Conservation (phyloP, 2,329 filamentous ascomycete genomes). For the Hansfordia pulvinata region DNA sequence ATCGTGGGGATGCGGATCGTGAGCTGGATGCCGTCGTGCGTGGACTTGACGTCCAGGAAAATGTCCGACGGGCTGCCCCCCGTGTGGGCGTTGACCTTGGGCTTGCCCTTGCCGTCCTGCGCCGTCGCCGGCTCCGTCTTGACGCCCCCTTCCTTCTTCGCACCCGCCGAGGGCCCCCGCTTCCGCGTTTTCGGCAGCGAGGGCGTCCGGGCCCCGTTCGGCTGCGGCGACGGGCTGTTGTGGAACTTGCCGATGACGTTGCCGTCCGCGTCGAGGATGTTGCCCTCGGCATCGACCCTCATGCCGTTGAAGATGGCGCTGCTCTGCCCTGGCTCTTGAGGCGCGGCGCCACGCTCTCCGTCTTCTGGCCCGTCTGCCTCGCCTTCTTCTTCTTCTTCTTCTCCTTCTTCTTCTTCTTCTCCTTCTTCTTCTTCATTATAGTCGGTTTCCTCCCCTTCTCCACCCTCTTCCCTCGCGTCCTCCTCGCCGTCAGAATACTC, state of each 20-base stretch:
- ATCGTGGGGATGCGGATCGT: slow-evolving; percentile 44
- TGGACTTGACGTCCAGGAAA: slow-evolving; percentile 43
- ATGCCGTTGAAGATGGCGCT: slow-evolving; percentile 21
- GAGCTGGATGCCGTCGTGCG: slow-evolving; percentile 41
- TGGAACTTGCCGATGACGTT: slow-evolving; percentile 34
- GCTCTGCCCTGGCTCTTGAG: slow-evolving; percentile 16
- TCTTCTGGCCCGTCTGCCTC: too few species aligned
- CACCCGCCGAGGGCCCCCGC: too few species aligned
- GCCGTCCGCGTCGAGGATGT: slow-evolving; percentile 29
- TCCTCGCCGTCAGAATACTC: slow-evolving; percentile 11
- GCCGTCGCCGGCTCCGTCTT: slow-evolving; percentile 14
- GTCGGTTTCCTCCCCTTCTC: slow-evolving; percentile 5
- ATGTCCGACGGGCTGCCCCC: slow-evolving; percentile 35
- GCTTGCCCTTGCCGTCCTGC: slow-evolving; percentile 25
- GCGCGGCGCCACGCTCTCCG: too few species aligned
- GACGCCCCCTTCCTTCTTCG: too few species aligned
- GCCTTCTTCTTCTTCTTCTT: slow-evolving; percentile 7
- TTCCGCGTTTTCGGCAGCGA: too few species aligned
- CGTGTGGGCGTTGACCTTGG: slow-evolving; percentile 14
- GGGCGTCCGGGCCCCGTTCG: too few species aligned
- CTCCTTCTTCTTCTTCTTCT: not conserved
- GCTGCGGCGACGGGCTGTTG: slow-evolving; percentile 26
- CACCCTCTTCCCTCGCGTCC: slow-evolving; percentile 1
- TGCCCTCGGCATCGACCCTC: slow-evolving; percentile 27
- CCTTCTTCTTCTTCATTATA: slow-evolving; percentile 11